Percentiles rank a stretch among this genome's conserved stretches.
phyloP scores from a whole-genome alignment of 179 eudicot species.

The Carnegiea gigantea region DNA sequence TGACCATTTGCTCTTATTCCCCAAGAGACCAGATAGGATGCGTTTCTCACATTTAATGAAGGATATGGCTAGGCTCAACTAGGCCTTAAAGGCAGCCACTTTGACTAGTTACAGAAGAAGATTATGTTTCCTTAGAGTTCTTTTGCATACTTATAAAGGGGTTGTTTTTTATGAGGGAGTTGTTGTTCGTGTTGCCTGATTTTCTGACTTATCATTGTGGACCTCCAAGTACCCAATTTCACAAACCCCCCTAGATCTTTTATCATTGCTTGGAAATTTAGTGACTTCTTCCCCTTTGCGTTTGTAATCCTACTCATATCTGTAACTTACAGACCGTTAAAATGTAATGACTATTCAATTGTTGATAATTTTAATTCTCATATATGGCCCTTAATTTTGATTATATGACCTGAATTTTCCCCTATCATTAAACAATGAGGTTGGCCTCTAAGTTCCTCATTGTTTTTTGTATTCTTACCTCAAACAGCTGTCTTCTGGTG shows the following conservation, averaged over 20 bases:
- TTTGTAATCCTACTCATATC: background rate
- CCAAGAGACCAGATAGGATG: slow-evolving; percentile 31
- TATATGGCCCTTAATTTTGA: too few species aligned
- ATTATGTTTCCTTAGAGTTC: slow-evolving; percentile 66
- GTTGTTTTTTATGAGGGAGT: slow-evolving; percentile 91
- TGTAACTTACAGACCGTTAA: too few species aligned
- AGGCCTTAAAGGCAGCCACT: slow-evolving; percentile 25
- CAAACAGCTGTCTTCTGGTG: too few species aligned
- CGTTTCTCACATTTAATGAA: slow-evolving; percentile 42
- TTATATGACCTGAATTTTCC: too few species aligned
- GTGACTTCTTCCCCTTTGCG: background rate
- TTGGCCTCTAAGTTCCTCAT: too few species aligned
- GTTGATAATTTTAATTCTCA: too few species aligned
- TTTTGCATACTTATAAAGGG: slow-evolving; percentile 61
- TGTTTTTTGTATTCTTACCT: too few species aligned
- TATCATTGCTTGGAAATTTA: background rate
- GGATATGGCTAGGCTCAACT: slow-evolving; percentile 42
- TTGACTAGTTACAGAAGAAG: slow-evolving; percentile 24
- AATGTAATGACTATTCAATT: too few species aligned
- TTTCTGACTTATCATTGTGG: slow-evolving; percentile 50
- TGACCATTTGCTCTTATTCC: slow-evolving; percentile 47
- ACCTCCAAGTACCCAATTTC: slow-evolving; percentile 45
- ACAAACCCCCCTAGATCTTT: background rate
- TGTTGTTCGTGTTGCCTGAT: slow-evolving; percentile 70
- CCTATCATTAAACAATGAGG: too few species aligned